Evolutionary conservation across 306 rosid genomes (phyloP).

Genomic region (Geum urbanum): DNA sequence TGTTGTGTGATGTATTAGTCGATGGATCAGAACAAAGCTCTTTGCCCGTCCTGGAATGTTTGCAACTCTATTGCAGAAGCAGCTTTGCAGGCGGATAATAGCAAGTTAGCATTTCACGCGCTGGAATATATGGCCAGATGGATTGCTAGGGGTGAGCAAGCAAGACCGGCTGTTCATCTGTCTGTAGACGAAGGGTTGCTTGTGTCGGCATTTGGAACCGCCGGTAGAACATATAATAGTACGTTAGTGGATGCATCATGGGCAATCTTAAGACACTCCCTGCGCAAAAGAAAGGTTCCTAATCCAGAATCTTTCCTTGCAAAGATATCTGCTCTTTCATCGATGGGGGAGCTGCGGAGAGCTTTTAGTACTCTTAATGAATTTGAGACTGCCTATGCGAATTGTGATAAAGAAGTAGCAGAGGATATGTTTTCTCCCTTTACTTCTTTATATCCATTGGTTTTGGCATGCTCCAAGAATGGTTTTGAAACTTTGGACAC

Average conservation of each 20-base stretch:
- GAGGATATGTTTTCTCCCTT: slow-evolving; percentile 84
- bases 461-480: slow-evolving; percentile 72
- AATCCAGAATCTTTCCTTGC: slow-evolving; percentile 81
- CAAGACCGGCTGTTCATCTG: slow-evolving; percentile 52
- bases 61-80: slow-evolving; percentile 59
- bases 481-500: slow-evolving; percentile 90
- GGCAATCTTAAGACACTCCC: slow-evolving; percentile 69
- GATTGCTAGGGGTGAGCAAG: slow-evolving; percentile 76
- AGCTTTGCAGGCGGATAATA: slow-evolving; percentile 62
- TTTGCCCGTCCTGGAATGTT: slow-evolving; percentile 76
- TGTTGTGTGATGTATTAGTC: slow-evolving; percentile 45
- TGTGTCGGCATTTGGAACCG: slow-evolving; percentile 69
- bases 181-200: slow-evolving; percentile 82
- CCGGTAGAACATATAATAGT: slow-evolving; percentile 65
- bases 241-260: slow-evolving; percentile 77
- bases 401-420: slow-evolving; percentile 46
- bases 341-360: slow-evolving; percentile 67
- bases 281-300: slow-evolving; percentile 73
- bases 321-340: slow-evolving; percentile 79
- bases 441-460: slow-evolving; percentile 80
- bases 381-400: slow-evolving; percentile 63
- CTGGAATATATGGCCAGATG: slow-evolving; percentile 83
- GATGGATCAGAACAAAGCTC: slow-evolving; percentile 87
- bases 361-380: slow-evolving; percentile 71
- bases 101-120: slow-evolving; percentile 72